These are phyloP conservation scores for Malus hybrid DNA, from an alignment of 331 rosid genomes.

Conservation along the genomic window DNA sequence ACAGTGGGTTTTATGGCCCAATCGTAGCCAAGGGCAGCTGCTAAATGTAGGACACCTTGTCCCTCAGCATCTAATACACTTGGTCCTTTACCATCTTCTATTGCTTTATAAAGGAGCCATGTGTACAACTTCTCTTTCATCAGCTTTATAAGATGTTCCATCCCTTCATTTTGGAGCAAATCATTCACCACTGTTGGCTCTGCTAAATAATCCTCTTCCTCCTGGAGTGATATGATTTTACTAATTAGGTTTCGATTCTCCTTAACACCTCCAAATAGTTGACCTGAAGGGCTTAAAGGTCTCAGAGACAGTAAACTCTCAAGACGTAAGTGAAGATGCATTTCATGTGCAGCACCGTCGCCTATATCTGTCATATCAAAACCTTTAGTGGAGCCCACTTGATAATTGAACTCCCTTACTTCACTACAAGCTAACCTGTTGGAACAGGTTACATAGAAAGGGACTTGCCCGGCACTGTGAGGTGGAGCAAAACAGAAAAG, in stretches of 20 bases:
- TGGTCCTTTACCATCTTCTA: slow-evolving; percentile 80
- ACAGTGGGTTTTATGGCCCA: slow-evolving; percentile 75
- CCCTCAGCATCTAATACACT: slow-evolving; percentile 57
- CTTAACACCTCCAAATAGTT: slow-evolving; percentile 23
- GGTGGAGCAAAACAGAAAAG: slow-evolving; percentile 75
- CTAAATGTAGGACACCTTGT: slow-evolving; percentile 75
- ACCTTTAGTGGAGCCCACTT: slow-evolving; percentile 37
- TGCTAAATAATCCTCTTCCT: slow-evolving; percentile 49
- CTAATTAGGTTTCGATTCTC: slow-evolving; percentile 40
- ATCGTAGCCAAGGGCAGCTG: slow-evolving; percentile 71
- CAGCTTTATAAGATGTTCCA: slow-evolving; percentile 36
- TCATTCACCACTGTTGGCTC: slow-evolving; percentile 17
- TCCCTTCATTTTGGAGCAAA: slow-evolving; percentile 31
- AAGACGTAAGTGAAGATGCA: slow-evolving; percentile 37
- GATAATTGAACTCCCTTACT: slow-evolving; percentile 73
- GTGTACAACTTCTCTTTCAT: slow-evolving; percentile 67
- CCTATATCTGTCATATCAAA: slow-evolving; percentile 32
- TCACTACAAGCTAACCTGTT: slow-evolving; percentile 92
- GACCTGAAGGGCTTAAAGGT: slow-evolving; percentile 29
- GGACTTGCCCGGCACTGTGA: slow-evolving; percentile 61
- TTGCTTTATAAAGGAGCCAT: slow-evolving; percentile 71
- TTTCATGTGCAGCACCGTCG: slow-evolving; percentile 29
- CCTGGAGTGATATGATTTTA: slow-evolving; percentile 56
- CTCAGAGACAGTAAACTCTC: slow-evolving; percentile 44
- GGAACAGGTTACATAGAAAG: slow-evolving; percentile 84